These are phyloP conservation scores for Coemansia sp. DNA, from an alignment of 192 early-diverging fungal genomes.

Conservation along the genomic window DNA sequence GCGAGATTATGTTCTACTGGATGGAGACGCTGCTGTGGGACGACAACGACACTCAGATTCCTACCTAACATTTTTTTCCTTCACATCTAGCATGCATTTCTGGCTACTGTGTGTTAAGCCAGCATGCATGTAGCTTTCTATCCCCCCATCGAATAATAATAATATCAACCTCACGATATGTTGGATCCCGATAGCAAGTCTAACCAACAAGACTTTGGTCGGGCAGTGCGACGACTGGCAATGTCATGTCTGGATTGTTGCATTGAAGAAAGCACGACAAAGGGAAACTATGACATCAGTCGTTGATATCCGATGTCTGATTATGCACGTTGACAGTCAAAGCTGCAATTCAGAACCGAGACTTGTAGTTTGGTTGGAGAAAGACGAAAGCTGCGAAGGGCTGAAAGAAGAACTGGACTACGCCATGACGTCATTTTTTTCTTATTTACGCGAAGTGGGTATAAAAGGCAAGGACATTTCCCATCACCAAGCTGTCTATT, in stretches of 20 bases:
- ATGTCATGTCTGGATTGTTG: neutral
- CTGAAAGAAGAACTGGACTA: neutral
- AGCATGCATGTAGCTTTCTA: neutral
- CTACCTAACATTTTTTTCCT: conserved; percentile 26
- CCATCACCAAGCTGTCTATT: neutral
- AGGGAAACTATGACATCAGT: too few relatives aligned
- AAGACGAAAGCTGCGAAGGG: neutral
- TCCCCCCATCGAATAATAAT: neutral
- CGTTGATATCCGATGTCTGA: too few relatives aligned
- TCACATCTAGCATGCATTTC: neutral
- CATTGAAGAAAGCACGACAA: neutral
- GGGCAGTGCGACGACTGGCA: neutral
- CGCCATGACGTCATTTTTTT: neutral
- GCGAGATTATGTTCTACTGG: conserved; percentile 58
- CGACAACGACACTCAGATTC: conserved; percentile 40
- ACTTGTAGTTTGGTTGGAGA: neutral
- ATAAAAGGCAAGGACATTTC: neutral
- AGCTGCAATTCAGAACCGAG: neutral
- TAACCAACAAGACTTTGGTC: neutral
- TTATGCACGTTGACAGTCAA: too few relatives aligned
- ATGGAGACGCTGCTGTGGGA: conserved; percentile 58
- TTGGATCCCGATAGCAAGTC: neutral
- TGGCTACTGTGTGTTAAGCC: neutral
- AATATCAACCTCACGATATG: neutral
- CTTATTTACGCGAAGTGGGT: neutral